Evolutionary conservation across 768 basidiomycete genomes (phyloP).

Genomic region (Podaxis sp.): DNA sequence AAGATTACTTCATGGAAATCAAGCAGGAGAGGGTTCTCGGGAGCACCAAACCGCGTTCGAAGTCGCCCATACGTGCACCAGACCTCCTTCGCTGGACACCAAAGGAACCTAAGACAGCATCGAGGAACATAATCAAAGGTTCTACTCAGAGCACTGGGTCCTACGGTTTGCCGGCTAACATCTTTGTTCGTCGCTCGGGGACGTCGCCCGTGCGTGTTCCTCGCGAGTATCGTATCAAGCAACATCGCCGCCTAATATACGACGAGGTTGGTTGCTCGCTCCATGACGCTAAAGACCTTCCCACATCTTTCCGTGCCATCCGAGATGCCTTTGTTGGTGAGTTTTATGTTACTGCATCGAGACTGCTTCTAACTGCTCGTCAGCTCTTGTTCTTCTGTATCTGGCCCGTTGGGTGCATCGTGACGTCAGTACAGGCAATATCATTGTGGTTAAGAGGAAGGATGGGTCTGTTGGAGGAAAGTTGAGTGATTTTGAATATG

Average conservation of each 20-base stretch:
- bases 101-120: neutral
- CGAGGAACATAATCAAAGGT: neutral
- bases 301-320: neutral
- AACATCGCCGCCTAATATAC: conserved; percentile 2
- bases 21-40: neutral
- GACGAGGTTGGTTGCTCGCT: neutral
- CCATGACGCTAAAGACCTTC: conserved; percentile 29
- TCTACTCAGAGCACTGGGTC: neutral
- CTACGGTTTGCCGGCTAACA: neutral
- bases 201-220: neutral
- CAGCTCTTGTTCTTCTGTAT: conserved; percentile 11
- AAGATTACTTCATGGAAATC: conserved; percentile 3
- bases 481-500: conserved; percentile 11
- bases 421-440: conserved; percentile 9
- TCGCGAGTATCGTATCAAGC: neutral
- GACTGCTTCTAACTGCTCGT: neutral
- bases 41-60: neutral
- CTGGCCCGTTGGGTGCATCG: conserved; percentile 14
- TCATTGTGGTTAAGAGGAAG: neutral
- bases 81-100: neutral
- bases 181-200: neutral
- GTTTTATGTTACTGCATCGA: neutral
- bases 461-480: neutral
- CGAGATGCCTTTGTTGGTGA: neutral
- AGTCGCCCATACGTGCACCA: neutral